These are phyloP conservation scores for Nakaseomyces sp. DNA, from an alignment of 1,139 yeast genomes.

Conservation along the genomic window DNA sequence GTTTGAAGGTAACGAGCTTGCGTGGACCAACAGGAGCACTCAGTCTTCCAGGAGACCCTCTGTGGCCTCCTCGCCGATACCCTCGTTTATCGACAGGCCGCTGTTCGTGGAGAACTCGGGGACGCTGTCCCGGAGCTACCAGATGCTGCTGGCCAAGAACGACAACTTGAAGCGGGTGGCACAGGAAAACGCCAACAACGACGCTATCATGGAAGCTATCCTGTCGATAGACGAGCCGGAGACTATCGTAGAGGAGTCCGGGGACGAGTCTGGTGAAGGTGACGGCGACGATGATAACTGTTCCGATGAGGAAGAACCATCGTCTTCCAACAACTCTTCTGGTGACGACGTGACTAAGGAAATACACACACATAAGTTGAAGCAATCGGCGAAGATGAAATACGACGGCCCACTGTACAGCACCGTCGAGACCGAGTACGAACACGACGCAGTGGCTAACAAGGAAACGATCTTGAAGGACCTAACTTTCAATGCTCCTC, in stretches of 20 bases:
- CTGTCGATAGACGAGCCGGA: conserved; percentile 3
- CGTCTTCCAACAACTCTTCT: not conserved
- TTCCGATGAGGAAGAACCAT: not conserved
- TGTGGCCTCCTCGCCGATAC: not conserved
- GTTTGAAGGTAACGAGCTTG: not conserved
- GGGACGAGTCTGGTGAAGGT: not conserved
- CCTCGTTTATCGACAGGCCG: conserved; percentile 1
- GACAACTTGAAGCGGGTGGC: not conserved
- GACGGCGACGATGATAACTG: not conserved
- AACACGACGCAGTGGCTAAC: conserved; percentile 42
- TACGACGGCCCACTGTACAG: conserved; percentile 37
- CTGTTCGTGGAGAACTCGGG: conserved; percentile 3
- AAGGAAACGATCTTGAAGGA: conserved; percentile 49
- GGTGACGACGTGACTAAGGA: not conserved
- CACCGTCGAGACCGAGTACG: conserved; percentile 41
- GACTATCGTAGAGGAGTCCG: not conserved
- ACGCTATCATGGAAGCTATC: conserved; percentile 1
- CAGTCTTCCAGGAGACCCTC: conserved; percentile 1
- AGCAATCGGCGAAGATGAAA: conserved; percentile 23
- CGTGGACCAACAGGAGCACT: not conserved
- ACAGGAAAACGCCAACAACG: not conserved
- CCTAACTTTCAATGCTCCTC: conserved; percentile 59
- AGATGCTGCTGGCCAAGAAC: not conserved
- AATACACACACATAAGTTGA: conserved; percentile 18
- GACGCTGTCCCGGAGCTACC: not conserved